Evolutionary conservation across 2,329 filamentous ascomycete genomes (phyloP).

Genomic region (Exophiala alcalophila): DNA sequence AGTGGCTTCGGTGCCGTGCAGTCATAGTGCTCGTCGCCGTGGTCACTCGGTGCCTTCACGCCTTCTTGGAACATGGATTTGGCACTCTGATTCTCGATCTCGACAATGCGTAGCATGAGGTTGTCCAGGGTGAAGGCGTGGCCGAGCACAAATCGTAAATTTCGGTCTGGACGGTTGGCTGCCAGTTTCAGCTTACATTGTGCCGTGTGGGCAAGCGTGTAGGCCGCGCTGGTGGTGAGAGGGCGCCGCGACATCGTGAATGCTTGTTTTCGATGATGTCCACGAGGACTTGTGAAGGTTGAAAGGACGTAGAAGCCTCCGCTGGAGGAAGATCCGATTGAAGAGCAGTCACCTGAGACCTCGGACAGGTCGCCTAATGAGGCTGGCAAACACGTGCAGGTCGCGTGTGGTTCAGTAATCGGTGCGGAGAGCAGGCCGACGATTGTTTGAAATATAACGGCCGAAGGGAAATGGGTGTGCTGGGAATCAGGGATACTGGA

Average conservation of each 20-base stretch:
- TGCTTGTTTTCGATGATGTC: neutral
- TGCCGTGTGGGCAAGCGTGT: constrained; percentile 28
- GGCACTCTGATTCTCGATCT: constrained; percentile 27
- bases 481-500: too few relatives aligned
- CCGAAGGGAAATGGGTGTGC: too few relatives aligned
- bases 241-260: constrained; percentile 13
- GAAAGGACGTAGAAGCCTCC: neutral
- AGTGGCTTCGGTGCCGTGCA: constrained; percentile 13
- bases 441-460: too few relatives aligned
- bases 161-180: constrained; percentile 26
- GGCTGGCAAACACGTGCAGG: too few relatives aligned
- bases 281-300: neutral
- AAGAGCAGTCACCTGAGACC: too few relatives aligned
- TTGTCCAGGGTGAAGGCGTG: constrained; percentile 30
- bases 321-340: too few relatives aligned
- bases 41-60: constrained; percentile 9
- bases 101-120: constrained; percentile 27
- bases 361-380: too few relatives aligned
- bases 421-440: too few relatives aligned
- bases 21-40: constrained; percentile 19
- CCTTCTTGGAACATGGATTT: constrained; percentile 19
- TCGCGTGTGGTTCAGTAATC: too few relatives aligned
- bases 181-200: constrained; percentile 28
- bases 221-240: constrained; percentile 18
- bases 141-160: constrained; percentile 28